Percentiles rank a stretch among this genome's conserved stretches.
Evolutionary conservation across 306 rosid species (phyloP).

Genomic region (Glycine soja): DNA sequence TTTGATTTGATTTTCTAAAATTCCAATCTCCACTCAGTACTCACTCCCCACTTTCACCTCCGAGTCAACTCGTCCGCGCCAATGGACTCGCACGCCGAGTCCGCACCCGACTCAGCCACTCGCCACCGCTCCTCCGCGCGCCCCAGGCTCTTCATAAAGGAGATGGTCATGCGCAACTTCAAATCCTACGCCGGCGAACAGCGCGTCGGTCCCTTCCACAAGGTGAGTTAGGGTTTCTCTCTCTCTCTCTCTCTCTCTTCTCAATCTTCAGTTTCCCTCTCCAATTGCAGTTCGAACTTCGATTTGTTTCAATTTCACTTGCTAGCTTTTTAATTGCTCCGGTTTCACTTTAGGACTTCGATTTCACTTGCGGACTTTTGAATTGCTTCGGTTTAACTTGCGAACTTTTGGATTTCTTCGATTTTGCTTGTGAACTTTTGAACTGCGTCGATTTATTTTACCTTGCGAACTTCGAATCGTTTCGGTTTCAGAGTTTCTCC

Average conservation of each 20-base stretch:
- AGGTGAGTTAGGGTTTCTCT: conserved; percentile 60
- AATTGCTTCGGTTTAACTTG: background rate
- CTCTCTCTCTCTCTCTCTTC: no score
- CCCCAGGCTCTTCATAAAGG: conserved; percentile 86
- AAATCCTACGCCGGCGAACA: conserved; percentile 96
- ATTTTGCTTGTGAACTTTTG: conserved; percentile 29
- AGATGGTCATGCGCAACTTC: conserved; percentile 95
- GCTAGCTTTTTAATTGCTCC: background rate
- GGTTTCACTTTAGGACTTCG: conserved; percentile 32
- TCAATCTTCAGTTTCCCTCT: background rate
- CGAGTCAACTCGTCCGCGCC: conserved; percentile 49
- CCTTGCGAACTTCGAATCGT: background rate
- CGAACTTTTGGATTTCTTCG: background rate
- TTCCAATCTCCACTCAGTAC: background rate
- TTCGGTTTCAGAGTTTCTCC: conserved; percentile 79
- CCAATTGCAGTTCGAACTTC: no score
- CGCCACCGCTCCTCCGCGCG: conserved; percentile 46
- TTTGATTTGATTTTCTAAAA: background rate
- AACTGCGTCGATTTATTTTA: no score
- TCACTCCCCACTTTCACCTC: background rate
- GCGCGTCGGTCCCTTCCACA: conserved; percentile 96
- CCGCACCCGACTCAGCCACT: conserved; percentile 44
- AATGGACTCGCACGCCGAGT: conserved; percentile 54
- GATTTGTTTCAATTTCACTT: background rate
- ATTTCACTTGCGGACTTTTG: background rate